Conservation (phyloP, 75 land plant species). For the Pinus taeda region DNA sequence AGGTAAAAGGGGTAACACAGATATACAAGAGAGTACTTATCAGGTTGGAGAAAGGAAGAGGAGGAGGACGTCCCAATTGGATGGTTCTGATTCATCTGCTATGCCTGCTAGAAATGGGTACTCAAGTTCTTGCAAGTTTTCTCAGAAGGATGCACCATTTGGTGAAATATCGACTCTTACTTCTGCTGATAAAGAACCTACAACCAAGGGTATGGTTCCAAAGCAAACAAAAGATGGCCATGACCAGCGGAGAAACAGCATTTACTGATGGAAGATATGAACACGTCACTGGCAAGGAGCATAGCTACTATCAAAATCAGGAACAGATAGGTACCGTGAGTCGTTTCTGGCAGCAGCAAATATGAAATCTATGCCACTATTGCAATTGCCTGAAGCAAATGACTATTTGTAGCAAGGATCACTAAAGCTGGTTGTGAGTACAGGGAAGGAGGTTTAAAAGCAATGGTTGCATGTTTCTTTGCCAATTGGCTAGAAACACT, state of each 20-base stretch:
- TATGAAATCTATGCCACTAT: background rate
- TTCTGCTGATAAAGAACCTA: background rate
- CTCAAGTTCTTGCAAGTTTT: background rate
- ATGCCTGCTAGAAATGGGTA: background rate
- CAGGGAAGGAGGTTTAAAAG: background rate
- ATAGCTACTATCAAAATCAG: background rate
- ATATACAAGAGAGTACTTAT: background rate
- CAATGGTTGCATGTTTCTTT: background rate
- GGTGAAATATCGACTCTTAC: background rate
- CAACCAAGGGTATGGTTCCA: background rate
- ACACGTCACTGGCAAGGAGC: background rate
- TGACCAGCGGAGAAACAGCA: background rate
- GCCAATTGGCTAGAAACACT: background rate
- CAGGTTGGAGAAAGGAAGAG: constrained; percentile 1
- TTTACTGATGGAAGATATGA: too few relatives aligned
- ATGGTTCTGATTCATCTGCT: background rate
- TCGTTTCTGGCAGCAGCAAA: background rate
- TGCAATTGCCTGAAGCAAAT: background rate
- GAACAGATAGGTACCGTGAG: background rate
- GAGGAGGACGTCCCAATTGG: constrained; percentile 10
- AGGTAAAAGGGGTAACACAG: background rate
- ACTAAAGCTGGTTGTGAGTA: background rate
- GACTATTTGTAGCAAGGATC: background rate
- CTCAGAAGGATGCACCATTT: background rate
- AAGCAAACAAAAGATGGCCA: background rate